Base-by-base conservation (phyloP, 495 filamentous ascomycete genomes). In the Penicillium egyptiacum region DNA sequence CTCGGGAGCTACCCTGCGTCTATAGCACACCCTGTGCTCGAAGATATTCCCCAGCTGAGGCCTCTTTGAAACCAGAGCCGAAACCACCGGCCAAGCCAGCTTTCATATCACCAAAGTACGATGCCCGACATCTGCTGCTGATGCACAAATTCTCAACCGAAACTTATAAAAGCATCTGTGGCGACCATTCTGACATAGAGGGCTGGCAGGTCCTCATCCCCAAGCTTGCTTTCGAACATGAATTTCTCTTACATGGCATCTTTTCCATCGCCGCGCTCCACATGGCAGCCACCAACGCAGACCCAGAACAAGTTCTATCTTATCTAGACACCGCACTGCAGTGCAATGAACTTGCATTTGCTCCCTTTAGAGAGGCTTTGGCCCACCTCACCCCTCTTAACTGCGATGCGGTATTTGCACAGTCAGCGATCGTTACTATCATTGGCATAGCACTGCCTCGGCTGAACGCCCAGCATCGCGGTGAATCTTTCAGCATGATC, bases 201-300 rank as follows among this genome's bases (percentile, higher is more conserved):
- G 23, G 9, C 2, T 59, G 56, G 56, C 49, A 53, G 37, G 16
- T 43, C 20, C 68, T 68, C 43, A 62, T 76, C 10, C 74, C 74
- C 6, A 60, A 65, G 26, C 53, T 73, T 35, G 78, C 69, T 3
- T 60, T 79, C 10, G 19, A 45, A 11, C 73, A 73, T 39, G 68
- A 70, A 45, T 79, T 74, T 60, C 66, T 79, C 30, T 73, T 79
- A 65, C 69, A 72, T 17, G 67, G 75, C 33, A 70, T 81, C 14
- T 68, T 81, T 31, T 65, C 71, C 28, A 51, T 79, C 11, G 73
- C 72, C 22, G 70, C 76, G 16, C 65, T 81, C 10, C 78, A 81
- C 53, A 59, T 79, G 0, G 75, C 76, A 9, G 40, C 55, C 4
- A 57, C 46, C 11, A 17, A 6, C 26, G 5, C 69, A 68, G 44